phyloP scores from a whole-genome alignment of 2,329 filamentous ascomycete species.

The Fusarium kyushuense region DNA sequence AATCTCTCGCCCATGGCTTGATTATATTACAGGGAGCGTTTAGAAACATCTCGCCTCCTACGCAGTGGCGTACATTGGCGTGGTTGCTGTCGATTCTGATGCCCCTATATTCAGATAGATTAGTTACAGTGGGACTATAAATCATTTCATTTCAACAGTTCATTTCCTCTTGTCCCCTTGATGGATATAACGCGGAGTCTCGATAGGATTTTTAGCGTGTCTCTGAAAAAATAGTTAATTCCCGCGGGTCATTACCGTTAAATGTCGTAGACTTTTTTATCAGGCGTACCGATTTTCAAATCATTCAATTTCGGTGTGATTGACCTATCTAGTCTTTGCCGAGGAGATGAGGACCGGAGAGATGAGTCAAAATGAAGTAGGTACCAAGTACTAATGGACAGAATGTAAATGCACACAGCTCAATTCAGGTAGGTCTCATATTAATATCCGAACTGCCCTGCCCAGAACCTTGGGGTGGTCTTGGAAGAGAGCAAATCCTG shows the following conservation, averaged over 20 bases:
- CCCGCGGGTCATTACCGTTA: constrained; percentile 25
- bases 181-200: constrained; percentile 28
- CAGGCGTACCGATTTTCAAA: neutral
- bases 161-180: constrained; percentile 30
- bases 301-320: constrained; percentile 20
- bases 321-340: constrained; percentile 10
- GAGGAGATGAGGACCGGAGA: neutral
- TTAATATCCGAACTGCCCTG: neutral
- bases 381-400: neutral
- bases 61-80: constrained; percentile 13
- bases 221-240: constrained; percentile 21
- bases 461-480: constrained; percentile 1
- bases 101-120: constrained; percentile 31
- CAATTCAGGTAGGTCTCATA: neutral
- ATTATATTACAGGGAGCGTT: constrained; percentile 24
- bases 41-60: constrained; percentile 6
- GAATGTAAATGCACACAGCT: constrained; percentile 21
- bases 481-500: constrained; percentile 17
- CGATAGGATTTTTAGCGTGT: constrained; percentile 13
- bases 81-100: constrained; percentile 5
- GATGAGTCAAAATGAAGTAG: neutral
- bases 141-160: constrained; percentile 18
- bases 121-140: constrained; percentile 13
- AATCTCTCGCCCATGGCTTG: constrained; percentile 14
- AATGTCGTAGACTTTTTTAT: constrained; percentile 2